A percentile compares a stretch with the other conserved stretches of the same genome.
These are phyloP conservation scores for Bipolaris sorokiniana DNA, from an alignment of 2,329 filamentous ascomycete genomes.

Conservation along the genomic window DNA sequence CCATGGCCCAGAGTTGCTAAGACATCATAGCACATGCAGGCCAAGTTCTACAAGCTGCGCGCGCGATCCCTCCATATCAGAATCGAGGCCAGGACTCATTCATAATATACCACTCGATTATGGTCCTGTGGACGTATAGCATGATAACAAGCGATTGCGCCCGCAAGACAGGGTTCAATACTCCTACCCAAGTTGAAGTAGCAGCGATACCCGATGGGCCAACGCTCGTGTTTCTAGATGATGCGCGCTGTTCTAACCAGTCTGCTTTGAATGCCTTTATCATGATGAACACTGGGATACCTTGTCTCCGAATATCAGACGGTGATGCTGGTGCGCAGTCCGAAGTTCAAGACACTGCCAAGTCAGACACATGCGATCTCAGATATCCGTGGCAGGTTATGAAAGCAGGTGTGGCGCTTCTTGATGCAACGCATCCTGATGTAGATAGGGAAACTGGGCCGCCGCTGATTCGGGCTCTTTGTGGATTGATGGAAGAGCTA, in stretches of 20 bases:
- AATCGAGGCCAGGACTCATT: slow-evolving; percentile 27
- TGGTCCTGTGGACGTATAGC: slow-evolving; percentile 36
- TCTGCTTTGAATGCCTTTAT: slow-evolving; percentile 19
- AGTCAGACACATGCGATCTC: slow-evolving; percentile 18
- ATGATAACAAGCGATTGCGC: slow-evolving; percentile 29
- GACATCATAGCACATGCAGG: slow-evolving; percentile 19
- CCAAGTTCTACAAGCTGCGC: slow-evolving; percentile 23
- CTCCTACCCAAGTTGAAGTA: neutral
- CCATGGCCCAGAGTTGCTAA: no score
- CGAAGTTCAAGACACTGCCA: neutral
- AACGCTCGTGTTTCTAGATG: slow-evolving; percentile 16
- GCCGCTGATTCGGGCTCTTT: slow-evolving; percentile 25
- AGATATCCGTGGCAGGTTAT: slow-evolving; percentile 25
- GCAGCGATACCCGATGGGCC: neutral
- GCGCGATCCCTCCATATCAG: slow-evolving; percentile 25
- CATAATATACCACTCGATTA: slow-evolving; percentile 27
- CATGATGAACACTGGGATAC: slow-evolving; percentile 11
- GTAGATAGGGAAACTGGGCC: slow-evolving; percentile 23
- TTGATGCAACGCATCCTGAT: slow-evolving; percentile 26
- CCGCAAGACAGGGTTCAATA: slow-evolving; percentile 14
- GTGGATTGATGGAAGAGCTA: slow-evolving; percentile 18
- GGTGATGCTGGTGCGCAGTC: neutral
- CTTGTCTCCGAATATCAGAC: slow-evolving; percentile 17
- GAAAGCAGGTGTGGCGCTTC: slow-evolving; percentile 23
- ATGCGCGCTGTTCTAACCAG: slow-evolving; percentile 11